Evolutionary conservation across 192 early-diverging fungal genomes (phyloP).

Genomic region (Chytriomyces hyalinus): DNA sequence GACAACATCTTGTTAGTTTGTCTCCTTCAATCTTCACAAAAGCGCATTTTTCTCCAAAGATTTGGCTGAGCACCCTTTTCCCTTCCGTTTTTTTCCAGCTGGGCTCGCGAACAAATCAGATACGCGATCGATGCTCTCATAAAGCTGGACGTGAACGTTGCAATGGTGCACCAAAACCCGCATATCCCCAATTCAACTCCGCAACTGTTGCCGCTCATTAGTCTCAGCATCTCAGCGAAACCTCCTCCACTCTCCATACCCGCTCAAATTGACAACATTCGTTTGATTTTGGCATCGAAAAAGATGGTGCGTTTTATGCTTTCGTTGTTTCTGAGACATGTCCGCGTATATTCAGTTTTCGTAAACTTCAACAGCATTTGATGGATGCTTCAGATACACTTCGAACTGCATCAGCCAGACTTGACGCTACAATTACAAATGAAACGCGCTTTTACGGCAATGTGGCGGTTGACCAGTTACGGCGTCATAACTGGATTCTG

Average conservation of each 20-base stretch:
- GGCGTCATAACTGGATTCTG: conserved; percentile 30
- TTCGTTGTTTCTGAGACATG: background rate
- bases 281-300: background rate
- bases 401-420: background rate
- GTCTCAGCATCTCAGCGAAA: background rate
- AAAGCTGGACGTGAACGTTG: conserved; percentile 12
- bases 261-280: conserved; percentile 15
- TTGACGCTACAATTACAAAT: conserved; percentile 2
- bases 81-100: background rate
- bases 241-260: background rate
- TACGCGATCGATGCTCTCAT: conserved; percentile 16
- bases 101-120: conserved; percentile 14
- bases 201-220: conserved; percentile 1
- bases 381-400: background rate
- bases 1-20: conserved; percentile 10
- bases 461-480: conserved; percentile 23
- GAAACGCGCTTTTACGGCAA: conserved; percentile 22
- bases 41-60: background rate
- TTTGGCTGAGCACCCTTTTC: background rate
- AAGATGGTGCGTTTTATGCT: conserved; percentile 22
- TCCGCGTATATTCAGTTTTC: background rate
- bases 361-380: background rate
- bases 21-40: background rate
- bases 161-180: background rate
- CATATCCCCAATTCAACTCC: background rate